phyloP scores from a whole-genome alignment of 306 rosid species.

The Senna tora region DNA sequence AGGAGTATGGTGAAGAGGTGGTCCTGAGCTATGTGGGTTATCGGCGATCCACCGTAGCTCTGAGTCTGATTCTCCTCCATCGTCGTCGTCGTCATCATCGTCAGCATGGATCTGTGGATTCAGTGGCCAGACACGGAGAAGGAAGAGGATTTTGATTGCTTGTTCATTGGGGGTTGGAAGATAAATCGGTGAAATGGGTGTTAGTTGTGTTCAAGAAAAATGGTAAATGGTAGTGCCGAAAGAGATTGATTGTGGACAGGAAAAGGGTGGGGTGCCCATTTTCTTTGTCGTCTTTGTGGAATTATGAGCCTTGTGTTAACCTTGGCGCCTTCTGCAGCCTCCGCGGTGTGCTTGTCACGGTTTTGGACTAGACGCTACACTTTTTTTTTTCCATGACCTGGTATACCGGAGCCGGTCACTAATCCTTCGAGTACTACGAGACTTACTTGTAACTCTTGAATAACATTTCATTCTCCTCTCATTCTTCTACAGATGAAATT shows the following conservation, averaged over 20 bases:
- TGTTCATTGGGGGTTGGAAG: constrained; percentile 27
- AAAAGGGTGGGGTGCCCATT: constrained; percentile 44
- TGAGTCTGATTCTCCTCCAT: constrained; percentile 56
- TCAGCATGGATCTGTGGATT: constrained; percentile 37
- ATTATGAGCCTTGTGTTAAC: constrained; percentile 36
- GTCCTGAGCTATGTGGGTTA: constrained; percentile 66
- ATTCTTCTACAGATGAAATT: too few relatives aligned
- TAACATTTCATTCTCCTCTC: too few relatives aligned
- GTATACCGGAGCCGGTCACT: too few relatives aligned
- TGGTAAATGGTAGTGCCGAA: constrained; percentile 42
- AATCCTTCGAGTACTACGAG: too few relatives aligned
- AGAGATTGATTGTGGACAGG: constrained; percentile 43
- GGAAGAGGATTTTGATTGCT: constrained; percentile 32
- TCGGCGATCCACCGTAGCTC: constrained; percentile 61
- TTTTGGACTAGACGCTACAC: constrained; percentile 25
- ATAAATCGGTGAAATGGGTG: constrained; percentile 33
- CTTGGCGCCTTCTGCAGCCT: constrained; percentile 33
- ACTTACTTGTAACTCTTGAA: too few relatives aligned
- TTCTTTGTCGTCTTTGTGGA: constrained; percentile 44
- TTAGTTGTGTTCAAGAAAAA: constrained; percentile 35
- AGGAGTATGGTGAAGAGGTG: constrained; percentile 69
- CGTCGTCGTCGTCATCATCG: constrained; percentile 34
- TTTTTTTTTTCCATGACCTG: too few relatives aligned
- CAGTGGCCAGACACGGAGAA: constrained; percentile 34
- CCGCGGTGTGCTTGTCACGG: constrained; percentile 28